Evolutionary conservation across 139 green algal species (phyloP).

Genomic region (Spirogloea muscicola): DNA sequence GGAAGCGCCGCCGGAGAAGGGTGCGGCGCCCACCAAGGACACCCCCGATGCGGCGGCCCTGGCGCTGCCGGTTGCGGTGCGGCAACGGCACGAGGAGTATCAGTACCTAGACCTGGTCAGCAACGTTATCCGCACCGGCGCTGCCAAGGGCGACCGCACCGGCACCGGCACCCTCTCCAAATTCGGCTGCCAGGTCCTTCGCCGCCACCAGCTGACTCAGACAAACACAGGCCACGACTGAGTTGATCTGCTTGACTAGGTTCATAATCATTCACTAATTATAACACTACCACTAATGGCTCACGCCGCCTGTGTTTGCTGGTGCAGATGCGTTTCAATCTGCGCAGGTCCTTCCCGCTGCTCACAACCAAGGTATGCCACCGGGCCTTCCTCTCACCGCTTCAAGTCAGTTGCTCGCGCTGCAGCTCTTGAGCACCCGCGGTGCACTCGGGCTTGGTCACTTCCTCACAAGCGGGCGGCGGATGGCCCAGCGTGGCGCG

Average conservation of each 20-base stretch:
- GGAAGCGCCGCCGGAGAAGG: no score
- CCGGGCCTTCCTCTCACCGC: neutral
- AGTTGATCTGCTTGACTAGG: no score
- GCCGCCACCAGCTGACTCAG: no score
- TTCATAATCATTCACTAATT: no score
- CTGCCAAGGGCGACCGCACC: constrained; percentile 79
- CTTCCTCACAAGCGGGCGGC: neutral
- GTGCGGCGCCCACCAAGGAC: no score
- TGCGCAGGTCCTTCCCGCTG: constrained; percentile 92
- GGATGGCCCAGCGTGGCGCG: neutral
- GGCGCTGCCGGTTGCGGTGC: neutral
- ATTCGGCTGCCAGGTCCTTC: constrained; percentile 71
- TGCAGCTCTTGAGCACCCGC: neutral
- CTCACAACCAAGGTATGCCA: constrained; percentile 84
- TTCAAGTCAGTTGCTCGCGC: neutral
- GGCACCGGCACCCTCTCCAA: constrained; percentile 89
- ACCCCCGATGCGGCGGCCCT: neutral
- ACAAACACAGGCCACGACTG: no score
- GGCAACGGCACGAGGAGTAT: constrained; percentile 77
- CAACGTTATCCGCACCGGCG: constrained; percentile 78
- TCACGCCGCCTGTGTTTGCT: constrained; percentile 8
- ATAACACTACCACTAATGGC: no score
- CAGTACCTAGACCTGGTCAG: constrained; percentile 94
- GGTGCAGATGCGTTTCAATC: constrained; percentile 82
- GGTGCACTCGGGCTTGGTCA: neutral